A percentile compares a stretch with the other conserved stretches of the same genome.
phyloP scores from a whole-genome alignment of 768 basidiomycete species.

The Suillus decipiens region DNA sequence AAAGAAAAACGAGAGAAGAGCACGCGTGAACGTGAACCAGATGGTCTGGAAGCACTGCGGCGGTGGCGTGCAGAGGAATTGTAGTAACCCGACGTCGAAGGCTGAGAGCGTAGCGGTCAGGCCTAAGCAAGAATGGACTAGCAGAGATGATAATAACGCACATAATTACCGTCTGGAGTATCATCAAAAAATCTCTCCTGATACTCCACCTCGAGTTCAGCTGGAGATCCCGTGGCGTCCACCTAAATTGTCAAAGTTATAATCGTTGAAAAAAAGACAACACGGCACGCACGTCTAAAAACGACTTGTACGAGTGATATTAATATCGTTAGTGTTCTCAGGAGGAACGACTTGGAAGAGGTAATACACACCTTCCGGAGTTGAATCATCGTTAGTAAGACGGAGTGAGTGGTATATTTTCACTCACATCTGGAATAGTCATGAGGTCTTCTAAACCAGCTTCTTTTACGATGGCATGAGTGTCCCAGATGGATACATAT shows the following conservation, averaged over 20 bases:
- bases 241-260: neutral
- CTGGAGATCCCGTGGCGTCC: neutral
- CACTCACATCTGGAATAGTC: neutral
- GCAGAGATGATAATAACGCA: neutral
- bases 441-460: neutral
- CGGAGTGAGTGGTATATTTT: neutral
- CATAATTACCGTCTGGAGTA: neutral
- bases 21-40: neutral
- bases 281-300: neutral
- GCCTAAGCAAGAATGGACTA: neutral
- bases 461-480: neutral
- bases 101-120: neutral
- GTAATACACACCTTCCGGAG: neutral
- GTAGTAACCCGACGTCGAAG: neutral
- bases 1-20: neutral
- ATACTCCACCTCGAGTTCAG: neutral
- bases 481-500: neutral
- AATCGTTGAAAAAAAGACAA: neutral
- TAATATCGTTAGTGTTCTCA: neutral
- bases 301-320: neutral
- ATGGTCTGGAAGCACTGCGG: neutral
- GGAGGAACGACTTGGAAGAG: neutral
- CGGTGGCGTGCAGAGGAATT: neutral
- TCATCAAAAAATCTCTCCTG: neutral
- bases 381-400: neutral